Conservation (phyloP, 2,329 filamentous ascomycete species). For the Fusarium pseudoanthophilum region DNA sequence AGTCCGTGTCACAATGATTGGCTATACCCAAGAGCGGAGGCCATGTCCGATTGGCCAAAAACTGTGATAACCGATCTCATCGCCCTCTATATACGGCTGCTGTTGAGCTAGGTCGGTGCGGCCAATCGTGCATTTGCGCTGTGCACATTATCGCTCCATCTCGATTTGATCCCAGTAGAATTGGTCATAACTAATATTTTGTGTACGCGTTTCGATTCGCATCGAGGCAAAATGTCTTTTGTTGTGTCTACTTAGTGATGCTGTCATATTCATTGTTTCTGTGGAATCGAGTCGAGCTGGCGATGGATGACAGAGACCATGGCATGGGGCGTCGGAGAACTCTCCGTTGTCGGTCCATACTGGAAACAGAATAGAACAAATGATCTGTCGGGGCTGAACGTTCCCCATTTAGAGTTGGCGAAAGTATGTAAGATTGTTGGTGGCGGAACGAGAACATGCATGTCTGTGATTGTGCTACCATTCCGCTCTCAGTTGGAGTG, state of each 20-base stretch:
- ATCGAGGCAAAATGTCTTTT: not conserved
- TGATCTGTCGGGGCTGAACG: too few species aligned
- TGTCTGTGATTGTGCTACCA: too few species aligned
- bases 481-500: not conserved
- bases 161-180: not conserved
- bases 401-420: not conserved
- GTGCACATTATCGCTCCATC: not conserved
- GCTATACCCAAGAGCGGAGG: rapidly evolving
- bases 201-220: not conserved
- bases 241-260: not conserved
- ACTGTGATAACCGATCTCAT: not conserved
- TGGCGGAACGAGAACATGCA: too few species aligned
- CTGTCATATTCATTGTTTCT: not conserved
- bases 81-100: too few species aligned
- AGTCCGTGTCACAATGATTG: not conserved
- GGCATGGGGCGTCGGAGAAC: too few species aligned
- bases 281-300: not conserved
- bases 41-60: not conserved
- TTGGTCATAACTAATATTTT: not conserved
- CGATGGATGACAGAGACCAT: not conserved
- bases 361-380: not conserved
- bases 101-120: not conserved
- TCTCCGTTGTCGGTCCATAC: not conserved
- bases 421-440: not conserved
- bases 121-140: not conserved